Evolutionary conservation across 2,329 filamentous ascomycete genomes (phyloP), one percentile per base, ranked within the genome.

Genomic region (Biscogniauxia marginata): DNA sequence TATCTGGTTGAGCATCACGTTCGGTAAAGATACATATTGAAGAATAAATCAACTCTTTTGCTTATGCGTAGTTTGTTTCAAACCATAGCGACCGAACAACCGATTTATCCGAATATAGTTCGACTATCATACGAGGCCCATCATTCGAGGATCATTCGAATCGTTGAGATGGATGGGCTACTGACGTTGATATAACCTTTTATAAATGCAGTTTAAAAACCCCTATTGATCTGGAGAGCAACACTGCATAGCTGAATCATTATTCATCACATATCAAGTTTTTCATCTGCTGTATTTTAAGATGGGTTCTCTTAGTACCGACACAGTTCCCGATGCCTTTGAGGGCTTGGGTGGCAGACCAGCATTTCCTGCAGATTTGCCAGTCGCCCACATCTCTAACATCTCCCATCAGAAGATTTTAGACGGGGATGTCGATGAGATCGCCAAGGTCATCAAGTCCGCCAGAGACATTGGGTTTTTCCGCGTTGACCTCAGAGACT

Each of bases 401-500:
- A 57, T 57, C 44, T 57, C 55, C 21, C 55, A 57, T 21, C 48
- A 55, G 48, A 57, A 52, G 23, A 57, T 57, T 34, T 45, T 57
- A 51, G 55, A 57, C 1, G 52, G 52, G 3, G 52, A 57, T 23
- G 19, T 54, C 34, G 55, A 57, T 51, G 55, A 57, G 55, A 55
- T 55, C 30, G 7, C 48, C 44, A 57, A 52, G 45, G 49, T 57
- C 48, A 54, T 59, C 43, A 56, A 56, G 50, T 59, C 53, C 9
- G 53, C 46, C 6, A 51, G 56, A 34, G 50, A 56, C 16, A 56
- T 59, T 50, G 56, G 56, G 2, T 59, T 59, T 44, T 59, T 59
- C 47, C 53, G 56, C 4, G 54, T 59, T 18, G 56, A 59, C 48
- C 52, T 59, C 46, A 53, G 56, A 39, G 56, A 59, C 8, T 59